Conservation (phyloP, 305 asterid species). For the Fraxinus velutina region DNA sequence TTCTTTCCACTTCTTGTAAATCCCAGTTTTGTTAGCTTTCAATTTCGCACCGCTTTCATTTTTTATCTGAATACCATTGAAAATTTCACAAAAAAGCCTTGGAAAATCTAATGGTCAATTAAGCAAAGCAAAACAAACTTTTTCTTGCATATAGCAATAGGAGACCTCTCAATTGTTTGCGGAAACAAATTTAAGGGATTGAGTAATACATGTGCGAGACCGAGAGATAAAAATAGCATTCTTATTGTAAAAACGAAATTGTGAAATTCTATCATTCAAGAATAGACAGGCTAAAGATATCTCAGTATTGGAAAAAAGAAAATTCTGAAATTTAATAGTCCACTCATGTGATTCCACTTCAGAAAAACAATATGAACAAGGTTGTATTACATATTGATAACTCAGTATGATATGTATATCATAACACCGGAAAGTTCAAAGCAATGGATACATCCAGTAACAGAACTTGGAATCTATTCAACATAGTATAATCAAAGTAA, state of each 20-base stretch:
- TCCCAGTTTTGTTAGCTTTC: constrained; percentile 64
- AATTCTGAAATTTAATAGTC: background rate
- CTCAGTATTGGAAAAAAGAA: background rate
- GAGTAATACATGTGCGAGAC: background rate
- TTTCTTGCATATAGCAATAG: background rate
- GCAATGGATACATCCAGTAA: background rate
- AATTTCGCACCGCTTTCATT: constrained; percentile 80
- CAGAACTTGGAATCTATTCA: background rate
- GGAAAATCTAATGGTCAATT: background rate
- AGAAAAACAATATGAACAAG: background rate
- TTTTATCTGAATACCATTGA: constrained; percentile 54
- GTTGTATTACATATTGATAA: background rate
- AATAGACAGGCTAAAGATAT: constrained; percentile 1
- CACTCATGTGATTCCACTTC: background rate
- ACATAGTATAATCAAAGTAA: background rate
- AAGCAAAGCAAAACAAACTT: background rate
- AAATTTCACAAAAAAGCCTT: constrained; percentile 15
- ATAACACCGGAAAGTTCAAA: background rate
- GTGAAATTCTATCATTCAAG: background rate
- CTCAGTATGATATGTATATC: background rate
- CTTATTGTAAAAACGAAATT: background rate
- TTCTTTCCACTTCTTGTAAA: constrained; percentile 80
- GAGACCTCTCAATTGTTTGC: background rate
- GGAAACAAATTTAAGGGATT: background rate
- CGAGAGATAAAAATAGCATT: background rate